Base-by-base conservation (phyloP, 805 yeast species). In the Starmerella sp. region DNA sequence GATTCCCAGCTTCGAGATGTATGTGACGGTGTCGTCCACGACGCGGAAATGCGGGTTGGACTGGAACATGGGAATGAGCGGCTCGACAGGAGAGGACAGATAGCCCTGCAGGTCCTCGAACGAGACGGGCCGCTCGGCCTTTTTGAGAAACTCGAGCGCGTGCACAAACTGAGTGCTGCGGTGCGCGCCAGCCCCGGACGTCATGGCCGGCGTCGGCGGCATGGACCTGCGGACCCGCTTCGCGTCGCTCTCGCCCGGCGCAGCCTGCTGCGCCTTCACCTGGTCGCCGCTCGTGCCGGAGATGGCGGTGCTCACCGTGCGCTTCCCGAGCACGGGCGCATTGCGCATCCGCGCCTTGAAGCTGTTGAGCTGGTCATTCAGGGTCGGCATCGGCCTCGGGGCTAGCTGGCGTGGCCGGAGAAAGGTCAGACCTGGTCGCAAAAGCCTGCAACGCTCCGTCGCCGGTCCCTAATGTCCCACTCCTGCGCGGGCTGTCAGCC, bases 91-190 rank as follows among this genome's bases (percentile, higher is more conserved):
- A 30, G 80, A 69, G 17, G 79, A 80, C 59, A 93, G 70, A 63
- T 86, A 83, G 44, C 79, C 77, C 64, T 82, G 81, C 46, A 91
- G 70, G 54, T 83, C 84, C 31, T 75, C 72, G 6, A 87, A 75
- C 6, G 80, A 69, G 1, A 90, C 82, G 0, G 96, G 88, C 29
- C 75, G 69, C 60, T 86, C 95, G 54, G 80, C 60, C 51, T 60
- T 61, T 64, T 88, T 90, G 57, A 93, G 82, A 66, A 81, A 86
- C 66, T 93, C 97, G 17, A 93, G 93, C 1, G 97, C 97, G 66
- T 89, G 79, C 65, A 87, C 83, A 53, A 93, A 75, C 67, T 88
- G 87, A 4, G 97, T 90, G 5, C 95, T 86, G 54, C 84, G 77
- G 67, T 86, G 95, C 44, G 61, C 61, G n/a, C 61, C 86, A 62